Base-by-base conservation (phyloP, 164 flowering plant species). In the Stephania yunnanensis region DNA sequence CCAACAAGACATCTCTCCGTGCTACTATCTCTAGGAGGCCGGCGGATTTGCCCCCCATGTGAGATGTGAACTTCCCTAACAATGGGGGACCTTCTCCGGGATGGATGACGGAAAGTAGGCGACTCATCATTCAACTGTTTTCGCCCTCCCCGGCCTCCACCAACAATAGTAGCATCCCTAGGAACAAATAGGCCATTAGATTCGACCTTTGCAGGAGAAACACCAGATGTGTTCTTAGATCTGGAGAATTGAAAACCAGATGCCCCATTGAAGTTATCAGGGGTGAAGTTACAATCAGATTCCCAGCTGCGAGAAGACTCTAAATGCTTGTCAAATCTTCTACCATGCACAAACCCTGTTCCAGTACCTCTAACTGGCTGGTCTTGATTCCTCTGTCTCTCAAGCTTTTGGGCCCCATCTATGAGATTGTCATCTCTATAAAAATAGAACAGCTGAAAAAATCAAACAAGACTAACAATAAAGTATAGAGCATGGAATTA, bases 1-100 rank as follows among this genome's bases (percentile, higher is more conserved):
- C 81, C 86, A 70, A 74, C 74, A 30, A 78, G 76, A 68, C 82
- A 80, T 79, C 88, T 78, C 73, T 77, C 79, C 9, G 91, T 87
- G 73, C 89, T 87, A 67, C 80, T 72, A 71, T 84, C 86, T 81
- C 91, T 84, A 10, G 83, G 80, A 70, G 83, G 36, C 73, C 89
- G 79, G 6, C 78, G 86, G 52, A 81, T 85, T 76, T 77, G 88
- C 66, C 74, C 68, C 25, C 86, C 84, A 70, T 85, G 85, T 46
- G 78, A 36, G 12, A 71, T 68, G 63, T 80, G 81, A 20, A 82
- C 88, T 53, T 77, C 88, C 74, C 87, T 84, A 25, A 77, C 80
- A n/a, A 83, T 84, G 70, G 88, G 88, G 48, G 91, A 86, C 7
- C 85, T 78, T 77, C 90, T 83, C 78, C 93, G 86, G 8, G 85